Evolutionary conservation across 352 stramenopile species (phyloP).

Genomic region (Pythium phragmiticola): DNA sequence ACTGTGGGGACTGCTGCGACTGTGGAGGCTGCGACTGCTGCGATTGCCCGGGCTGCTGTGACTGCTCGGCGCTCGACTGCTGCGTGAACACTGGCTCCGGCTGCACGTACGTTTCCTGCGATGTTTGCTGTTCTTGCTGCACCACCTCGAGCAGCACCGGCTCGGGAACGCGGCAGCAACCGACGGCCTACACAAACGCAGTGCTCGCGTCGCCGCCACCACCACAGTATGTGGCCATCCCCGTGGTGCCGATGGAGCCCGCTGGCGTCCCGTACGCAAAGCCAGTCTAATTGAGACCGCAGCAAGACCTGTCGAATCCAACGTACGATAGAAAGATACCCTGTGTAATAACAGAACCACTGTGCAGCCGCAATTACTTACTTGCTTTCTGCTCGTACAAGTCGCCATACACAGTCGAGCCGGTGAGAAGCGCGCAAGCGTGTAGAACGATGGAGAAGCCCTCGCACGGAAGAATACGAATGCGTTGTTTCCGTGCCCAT

Average conservation of each 20-base stretch:
- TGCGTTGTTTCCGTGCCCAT: too few relatives aligned
- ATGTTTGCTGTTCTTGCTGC: constrained; percentile 9
- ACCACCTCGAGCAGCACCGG: not conserved
- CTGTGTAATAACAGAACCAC: too few relatives aligned
- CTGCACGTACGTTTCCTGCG: constrained; percentile 15
- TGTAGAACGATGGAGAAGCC: too few relatives aligned
- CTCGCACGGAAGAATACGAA: too few relatives aligned
- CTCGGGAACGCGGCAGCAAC: not conserved
- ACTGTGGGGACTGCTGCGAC: constrained; percentile 1
- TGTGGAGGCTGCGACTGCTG: not conserved
- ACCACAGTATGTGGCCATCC: constrained; percentile 8
- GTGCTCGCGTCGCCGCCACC: not conserved
- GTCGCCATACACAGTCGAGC: too few relatives aligned
- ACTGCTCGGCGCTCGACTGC: not conserved
- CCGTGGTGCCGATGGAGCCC: constrained; percentile 10
- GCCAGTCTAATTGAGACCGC: not conserved
- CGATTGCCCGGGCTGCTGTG: constrained; percentile 4
- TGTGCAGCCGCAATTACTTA: too few relatives aligned
- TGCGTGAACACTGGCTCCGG: constrained; percentile 2
- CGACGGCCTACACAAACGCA: not conserved
- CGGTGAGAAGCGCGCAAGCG: too few relatives aligned
- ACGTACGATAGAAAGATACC: not conserved
- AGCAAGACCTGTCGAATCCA: not conserved
- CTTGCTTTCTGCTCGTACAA: too few relatives aligned
- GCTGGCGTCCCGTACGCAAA: not conserved